phyloP scores from a whole-genome alignment of 305 asterid species.

The Fraxinus ornus region DNA sequence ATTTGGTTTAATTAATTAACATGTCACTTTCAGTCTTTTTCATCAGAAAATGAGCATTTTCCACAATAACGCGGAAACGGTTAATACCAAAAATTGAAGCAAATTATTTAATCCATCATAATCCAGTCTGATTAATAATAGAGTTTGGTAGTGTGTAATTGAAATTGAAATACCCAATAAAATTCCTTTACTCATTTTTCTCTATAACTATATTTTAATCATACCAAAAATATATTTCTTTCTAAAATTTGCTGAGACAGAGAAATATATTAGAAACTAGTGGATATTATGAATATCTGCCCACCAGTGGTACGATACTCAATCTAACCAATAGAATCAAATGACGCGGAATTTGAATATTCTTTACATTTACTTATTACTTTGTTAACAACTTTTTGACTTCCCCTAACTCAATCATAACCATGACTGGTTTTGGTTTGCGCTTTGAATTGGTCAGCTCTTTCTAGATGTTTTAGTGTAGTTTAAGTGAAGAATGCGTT shows the following conservation, averaged over 20 bases:
- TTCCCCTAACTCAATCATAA: slow-evolving; percentile 9
- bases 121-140: neutral
- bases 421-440: neutral
- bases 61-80: neutral
- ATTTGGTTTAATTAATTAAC: neutral
- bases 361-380: slow-evolving; percentile 1
- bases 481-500: neutral
- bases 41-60: neutral
- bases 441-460: slow-evolving; percentile 38
- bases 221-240: neutral
- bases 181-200: neutral
- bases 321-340: neutral
- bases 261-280: neutral
- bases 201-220: neutral
- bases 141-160: neutral
- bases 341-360: slow-evolving; percentile 35
- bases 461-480: neutral
- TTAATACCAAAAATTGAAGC: neutral
- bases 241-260: neutral
- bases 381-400: slow-evolving; percentile 20
- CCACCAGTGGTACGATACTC: neutral
- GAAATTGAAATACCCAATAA: neutral
- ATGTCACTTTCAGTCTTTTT: neutral
- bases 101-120: neutral
- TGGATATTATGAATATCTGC: neutral